Evolutionary conservation across 148 eudicot genomes (phyloP), one percentile per base, ranked within the genome.

Genomic region (Silene latifolia): DNA sequence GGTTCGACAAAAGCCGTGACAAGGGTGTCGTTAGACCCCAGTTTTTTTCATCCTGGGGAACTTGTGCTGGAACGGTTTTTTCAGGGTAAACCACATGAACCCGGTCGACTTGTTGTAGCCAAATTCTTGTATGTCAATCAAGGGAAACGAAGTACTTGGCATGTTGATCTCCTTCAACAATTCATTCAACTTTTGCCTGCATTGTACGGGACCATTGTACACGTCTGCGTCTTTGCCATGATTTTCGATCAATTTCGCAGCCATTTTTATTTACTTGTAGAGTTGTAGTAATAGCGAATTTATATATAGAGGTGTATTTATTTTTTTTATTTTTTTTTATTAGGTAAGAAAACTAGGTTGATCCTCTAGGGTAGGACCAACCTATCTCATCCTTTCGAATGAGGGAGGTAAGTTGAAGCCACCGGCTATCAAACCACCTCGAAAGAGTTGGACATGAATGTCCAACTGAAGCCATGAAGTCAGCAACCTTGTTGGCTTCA

Each of bases 61-160:
- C 35, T 23, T 18, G 74, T 90, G 89, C 9, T 81, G 73, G 9
- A 48, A 72, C 19, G 74, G 76, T 63, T 83, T 85, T 77, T 81
- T 88, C 73, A 82, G 90, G 71, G 54, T 80, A 4, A 87, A 44
- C 96, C 96, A 90, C 0, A 90, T 82, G 83, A 90, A 90, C 7
- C 92, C 90, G 2, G 89, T 83, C 14, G 80, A 21, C 15, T 80
- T 59, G 61, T 87, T 86, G 78, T 79, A 63, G 2, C 96, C 96
- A 4, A 86, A 78, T 64, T 90, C 94, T 1, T 70, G 77, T 32
- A 88, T 44, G 62, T 86, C 87, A 44, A 75, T 75, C 32, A 86
- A 39, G 8, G 88, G 94, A 8, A 90, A 83, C 5, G 86, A 77
- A 5, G 90, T 91, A 8, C 63, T 83, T 6, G 94, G 94, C n/a